Conservation (phyloP, 2,329 filamentous ascomycete species). For the Cercospora berteroae region DNA sequence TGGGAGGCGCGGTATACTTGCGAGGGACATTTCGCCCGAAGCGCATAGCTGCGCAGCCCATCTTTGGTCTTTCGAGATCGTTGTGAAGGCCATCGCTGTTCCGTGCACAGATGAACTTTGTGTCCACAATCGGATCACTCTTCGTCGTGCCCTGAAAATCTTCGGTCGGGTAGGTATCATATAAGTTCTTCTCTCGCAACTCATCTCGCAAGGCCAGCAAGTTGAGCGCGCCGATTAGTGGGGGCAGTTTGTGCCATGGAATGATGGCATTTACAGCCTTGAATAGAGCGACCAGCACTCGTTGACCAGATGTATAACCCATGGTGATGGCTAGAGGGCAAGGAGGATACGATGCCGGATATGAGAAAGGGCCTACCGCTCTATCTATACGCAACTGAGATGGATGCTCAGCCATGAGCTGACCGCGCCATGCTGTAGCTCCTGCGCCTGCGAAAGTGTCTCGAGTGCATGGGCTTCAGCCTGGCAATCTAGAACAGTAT, state of each 20-base stretch:
- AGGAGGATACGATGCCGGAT: not conserved
- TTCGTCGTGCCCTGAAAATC: conserved; percentile 40
- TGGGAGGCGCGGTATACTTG: conserved; percentile 40
- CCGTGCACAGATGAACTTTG: conserved; percentile 39
- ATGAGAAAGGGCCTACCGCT: not conserved
- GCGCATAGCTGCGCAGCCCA: conserved; percentile 49
- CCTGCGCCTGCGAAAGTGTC: not conserved
- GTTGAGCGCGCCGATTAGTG: conserved; percentile 44
- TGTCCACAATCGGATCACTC: conserved; percentile 34
- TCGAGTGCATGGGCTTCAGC: not conserved
- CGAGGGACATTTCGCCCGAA: conserved; percentile 49
- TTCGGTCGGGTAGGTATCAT: conserved; percentile 45
- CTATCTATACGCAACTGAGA: not conserved
- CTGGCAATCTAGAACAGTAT: not conserved
- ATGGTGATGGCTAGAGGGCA: not conserved
- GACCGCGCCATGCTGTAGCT: not conserved
- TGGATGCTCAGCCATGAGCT: not conserved
- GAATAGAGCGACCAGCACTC: conserved; percentile 30
- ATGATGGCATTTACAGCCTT: conserved; percentile 42
- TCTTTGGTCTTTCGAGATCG: conserved; percentile 42
- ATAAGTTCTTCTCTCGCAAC: conserved; percentile 46
- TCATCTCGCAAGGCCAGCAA: conserved; percentile 44
- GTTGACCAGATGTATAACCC: conserved; percentile 5
- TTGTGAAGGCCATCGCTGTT: conserved; percentile 50
- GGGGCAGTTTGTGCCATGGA: conserved; percentile 47